A percentile compares a stretch with the other conserved stretches of the same genome.
These are phyloP conservation scores for Termitomyces sp. DNA, from an alignment of 1,284 basidiomycete species.

Conservation along the genomic window DNA sequence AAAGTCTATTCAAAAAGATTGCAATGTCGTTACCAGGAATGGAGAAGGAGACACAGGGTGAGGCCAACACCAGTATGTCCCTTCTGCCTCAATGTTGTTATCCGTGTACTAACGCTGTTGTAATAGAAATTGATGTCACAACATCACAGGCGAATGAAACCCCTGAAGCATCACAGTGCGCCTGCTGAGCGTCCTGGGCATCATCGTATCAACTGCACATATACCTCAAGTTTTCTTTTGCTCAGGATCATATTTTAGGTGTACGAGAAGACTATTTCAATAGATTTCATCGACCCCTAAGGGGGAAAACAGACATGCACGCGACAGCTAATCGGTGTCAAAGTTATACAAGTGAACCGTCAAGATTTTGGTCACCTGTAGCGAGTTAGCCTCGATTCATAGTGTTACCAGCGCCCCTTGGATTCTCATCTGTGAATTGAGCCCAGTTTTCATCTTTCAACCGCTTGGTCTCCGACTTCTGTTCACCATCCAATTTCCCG, in stretches of 20 bases:
- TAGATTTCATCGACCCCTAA: conserved; percentile 1
- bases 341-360: not conserved
- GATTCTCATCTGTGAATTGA: conserved; percentile 73
- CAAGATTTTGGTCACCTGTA: not conserved
- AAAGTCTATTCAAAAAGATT: conserved; percentile 98
- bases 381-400: conserved; percentile 80
- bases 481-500: conserved; percentile 65
- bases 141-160: conserved; percentile 57
- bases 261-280: conserved; percentile 17
- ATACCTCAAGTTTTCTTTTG: conserved; percentile 13
- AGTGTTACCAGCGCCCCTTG: conserved; percentile 85
- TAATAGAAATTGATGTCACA: conserved; percentile 76
- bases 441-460: conserved; percentile 88
- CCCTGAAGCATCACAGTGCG: conserved; percentile 75
- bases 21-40: conserved; percentile 97
- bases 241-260: conserved; percentile 19
- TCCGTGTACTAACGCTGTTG: conserved; percentile 8
- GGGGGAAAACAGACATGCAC: not conserved
- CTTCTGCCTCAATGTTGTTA: not conserved
- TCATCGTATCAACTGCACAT: conserved; percentile 13
- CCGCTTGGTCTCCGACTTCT: conserved; percentile 73
- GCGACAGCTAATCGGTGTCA: not conserved
- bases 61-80: conserved; percentile 67
- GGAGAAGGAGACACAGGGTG: conserved; percentile 75
- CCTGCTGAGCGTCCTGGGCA: conserved; percentile 45